Conservation (phyloP, 2,329 filamentous ascomycete species). For the Cladosporium cucumerinum region DNA sequence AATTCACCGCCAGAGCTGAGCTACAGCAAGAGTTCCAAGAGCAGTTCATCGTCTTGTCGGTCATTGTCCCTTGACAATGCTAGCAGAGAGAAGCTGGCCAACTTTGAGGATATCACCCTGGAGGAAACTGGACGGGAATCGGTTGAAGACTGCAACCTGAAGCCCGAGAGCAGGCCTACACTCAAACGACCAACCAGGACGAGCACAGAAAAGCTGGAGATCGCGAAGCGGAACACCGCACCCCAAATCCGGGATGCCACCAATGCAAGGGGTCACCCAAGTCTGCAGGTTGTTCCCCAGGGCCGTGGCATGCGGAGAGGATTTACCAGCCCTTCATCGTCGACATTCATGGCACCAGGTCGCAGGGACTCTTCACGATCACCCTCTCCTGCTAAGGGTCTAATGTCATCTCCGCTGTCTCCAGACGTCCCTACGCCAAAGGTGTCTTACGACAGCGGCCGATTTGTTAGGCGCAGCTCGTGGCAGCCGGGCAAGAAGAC, state of each 20-base stretch:
- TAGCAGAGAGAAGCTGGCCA: constrained; percentile 63
- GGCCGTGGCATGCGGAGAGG: constrained; percentile 39
- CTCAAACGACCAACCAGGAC: constrained; percentile 25
- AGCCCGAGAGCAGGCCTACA: constrained; percentile 31
- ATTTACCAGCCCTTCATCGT: constrained; percentile 37
- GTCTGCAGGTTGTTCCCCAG: constrained; percentile 38
- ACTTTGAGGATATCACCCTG: constrained; percentile 92
- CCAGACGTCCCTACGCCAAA: constrained; percentile 25
- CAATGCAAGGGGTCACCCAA: constrained; percentile 19
- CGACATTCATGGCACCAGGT: constrained; percentile 23
- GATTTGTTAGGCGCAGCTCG: constrained; percentile 38
- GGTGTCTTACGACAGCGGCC: constrained; percentile 19
- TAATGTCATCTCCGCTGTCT: constrained; percentile 23
- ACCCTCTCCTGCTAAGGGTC: constrained; percentile 32
- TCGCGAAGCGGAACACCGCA: constrained; percentile 6
- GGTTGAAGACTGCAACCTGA: constrained; percentile 49
- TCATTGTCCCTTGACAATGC: constrained; percentile 62
- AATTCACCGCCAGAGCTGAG: constrained; percentile 44
- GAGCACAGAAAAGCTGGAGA: constrained; percentile 8
- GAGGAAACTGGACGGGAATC: constrained; percentile 50
- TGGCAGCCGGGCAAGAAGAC: constrained; percentile 73
- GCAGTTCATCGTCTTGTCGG: constrained; percentile 70
- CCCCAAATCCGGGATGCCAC: background rate
- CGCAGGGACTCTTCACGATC: constrained; percentile 29
- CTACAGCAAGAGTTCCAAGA: constrained; percentile 83